Conservation (phyloP, 176 grass and related monocot genomes). For the Ananas comosus region DNA sequence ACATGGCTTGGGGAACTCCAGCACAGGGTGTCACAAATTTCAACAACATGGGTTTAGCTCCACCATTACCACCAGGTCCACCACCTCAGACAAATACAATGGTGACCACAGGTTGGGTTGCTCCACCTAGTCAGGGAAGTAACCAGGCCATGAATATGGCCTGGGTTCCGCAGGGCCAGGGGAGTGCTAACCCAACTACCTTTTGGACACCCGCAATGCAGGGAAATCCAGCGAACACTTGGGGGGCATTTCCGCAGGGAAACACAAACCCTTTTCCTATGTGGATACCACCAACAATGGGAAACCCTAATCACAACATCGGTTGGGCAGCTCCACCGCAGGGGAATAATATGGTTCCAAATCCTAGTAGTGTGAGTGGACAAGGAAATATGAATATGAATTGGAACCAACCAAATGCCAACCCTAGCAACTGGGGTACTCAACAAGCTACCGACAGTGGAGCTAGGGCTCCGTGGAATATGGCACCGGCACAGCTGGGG, state of each 20-base stretch:
- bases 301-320: conserved; percentile 40
- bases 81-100: conserved; percentile 26
- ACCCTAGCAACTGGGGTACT: conserved; percentile 29
- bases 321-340: conserved; percentile 41
- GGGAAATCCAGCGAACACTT: conserved; percentile 52
- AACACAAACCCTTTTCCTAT: conserved; percentile 50
- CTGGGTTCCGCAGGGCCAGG: conserved; percentile 46
- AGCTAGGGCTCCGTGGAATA: not conserved
- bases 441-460: conserved; percentile 31
- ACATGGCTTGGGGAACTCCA: conserved; percentile 44
- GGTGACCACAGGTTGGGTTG: conserved; percentile 48
- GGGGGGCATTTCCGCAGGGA: conserved; percentile 46
- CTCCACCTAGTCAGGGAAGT: conserved; percentile 45
- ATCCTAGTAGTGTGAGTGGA: conserved; percentile 32
- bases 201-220: conserved; percentile 11
- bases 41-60: conserved; percentile 65
- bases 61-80: conserved; percentile 23
- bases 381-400: conserved; percentile 48
- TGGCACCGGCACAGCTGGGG: conserved; percentile 6
- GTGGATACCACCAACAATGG: conserved; percentile 41
- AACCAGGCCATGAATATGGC: conserved; percentile 23
- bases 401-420: conserved; percentile 38
- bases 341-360: conserved; percentile 33
- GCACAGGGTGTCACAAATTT: conserved; percentile 46
- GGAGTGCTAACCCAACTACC: conserved; percentile 35